Evolutionary conservation across 495 filamentous ascomycete genomes (phyloP).

Genomic region (Tuber umbilicatum): DNA sequence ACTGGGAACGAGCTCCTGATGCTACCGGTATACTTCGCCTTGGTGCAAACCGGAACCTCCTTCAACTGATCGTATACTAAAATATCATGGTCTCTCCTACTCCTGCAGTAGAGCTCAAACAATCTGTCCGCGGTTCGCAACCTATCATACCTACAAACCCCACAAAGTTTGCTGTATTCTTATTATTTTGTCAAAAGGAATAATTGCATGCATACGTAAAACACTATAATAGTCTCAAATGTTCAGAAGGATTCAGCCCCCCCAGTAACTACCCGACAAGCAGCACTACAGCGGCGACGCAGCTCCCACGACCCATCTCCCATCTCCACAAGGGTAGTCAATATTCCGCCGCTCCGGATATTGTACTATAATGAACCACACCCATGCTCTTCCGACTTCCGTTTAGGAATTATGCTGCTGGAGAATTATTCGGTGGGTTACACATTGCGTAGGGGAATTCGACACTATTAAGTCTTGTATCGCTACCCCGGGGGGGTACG

Average conservation of each 20-base stretch:
- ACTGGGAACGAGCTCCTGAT: not conserved
- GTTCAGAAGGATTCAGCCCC: not conserved
- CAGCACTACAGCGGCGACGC: too few species aligned
- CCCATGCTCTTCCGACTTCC: too few species aligned
- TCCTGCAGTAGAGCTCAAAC: not conserved
- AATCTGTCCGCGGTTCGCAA: not conserved
- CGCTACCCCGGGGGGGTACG: too few species aligned
- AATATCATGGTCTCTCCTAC: not conserved
- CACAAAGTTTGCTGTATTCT: not conserved
- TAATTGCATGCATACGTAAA: not conserved
- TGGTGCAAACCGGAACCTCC: not conserved
- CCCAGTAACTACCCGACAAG: too few species aligned
- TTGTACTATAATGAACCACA: too few species aligned
- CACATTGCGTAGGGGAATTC: too few species aligned
- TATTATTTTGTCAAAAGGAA: not conserved
- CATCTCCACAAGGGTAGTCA: too few species aligned
- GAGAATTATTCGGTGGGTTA: too few species aligned
- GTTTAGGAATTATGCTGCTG: too few species aligned
- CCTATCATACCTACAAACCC: not conserved
- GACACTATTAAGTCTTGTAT: too few species aligned
- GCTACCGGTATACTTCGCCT: not conserved
- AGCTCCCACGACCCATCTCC: too few species aligned
- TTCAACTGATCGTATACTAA: not conserved
- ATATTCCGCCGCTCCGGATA: too few species aligned
- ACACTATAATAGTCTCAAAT: not conserved